These are phyloP conservation scores for Xanthoconium stramineum DNA, from an alignment of 768 basidiomycete genomes.

Conservation along the genomic window DNA sequence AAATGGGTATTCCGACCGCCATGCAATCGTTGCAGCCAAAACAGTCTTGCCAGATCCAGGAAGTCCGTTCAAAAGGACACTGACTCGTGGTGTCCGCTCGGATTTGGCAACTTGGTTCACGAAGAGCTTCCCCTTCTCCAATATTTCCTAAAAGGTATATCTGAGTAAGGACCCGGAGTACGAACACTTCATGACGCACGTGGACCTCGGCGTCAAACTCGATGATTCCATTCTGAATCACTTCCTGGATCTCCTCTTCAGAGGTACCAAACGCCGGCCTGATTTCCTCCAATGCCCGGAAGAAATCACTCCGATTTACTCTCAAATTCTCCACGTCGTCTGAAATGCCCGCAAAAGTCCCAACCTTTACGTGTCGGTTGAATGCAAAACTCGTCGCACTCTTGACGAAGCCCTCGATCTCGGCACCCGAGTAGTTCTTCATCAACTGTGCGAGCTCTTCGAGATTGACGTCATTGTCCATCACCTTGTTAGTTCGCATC, in stretches of 20 bases:
- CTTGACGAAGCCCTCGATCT: slow-evolving; percentile 94
- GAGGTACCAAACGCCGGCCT: slow-evolving; percentile 97
- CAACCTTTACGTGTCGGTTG: slow-evolving; percentile 95
- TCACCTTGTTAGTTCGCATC: slow-evolving; percentile 89
- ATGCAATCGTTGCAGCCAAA: slow-evolving; percentile 89
- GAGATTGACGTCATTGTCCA: slow-evolving; percentile 84
- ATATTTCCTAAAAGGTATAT: slow-evolving; percentile 57
- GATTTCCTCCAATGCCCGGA: slow-evolving; percentile 89
- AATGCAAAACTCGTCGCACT: slow-evolving; percentile 98
- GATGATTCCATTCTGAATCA: slow-evolving; percentile 96
- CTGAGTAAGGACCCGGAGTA: slow-evolving; percentile 3
- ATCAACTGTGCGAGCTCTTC: slow-evolving; percentile 76
- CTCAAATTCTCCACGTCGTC: slow-evolving; percentile 93
- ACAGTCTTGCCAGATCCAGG: slow-evolving; percentile 95
- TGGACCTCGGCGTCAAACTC: slow-evolving; percentile 75
- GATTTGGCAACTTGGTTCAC: slow-evolving; percentile 94
- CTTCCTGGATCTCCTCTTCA: slow-evolving; percentile 90
- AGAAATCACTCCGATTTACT: slow-evolving; percentile 83
- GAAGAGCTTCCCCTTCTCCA: slow-evolving; percentile 82
- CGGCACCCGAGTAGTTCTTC: slow-evolving; percentile 98
- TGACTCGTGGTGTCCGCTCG: slow-evolving; percentile 87
- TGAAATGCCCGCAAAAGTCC: slow-evolving; percentile 94
- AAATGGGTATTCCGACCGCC: slow-evolving; percentile 93
- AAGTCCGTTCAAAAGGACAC: slow-evolving; percentile 83
- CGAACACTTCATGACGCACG: slow-evolving; percentile 37